These are phyloP conservation scores for Alternaria conjuncta DNA, from an alignment of 2,329 filamentous ascomycete species.

Conservation along the genomic window DNA sequence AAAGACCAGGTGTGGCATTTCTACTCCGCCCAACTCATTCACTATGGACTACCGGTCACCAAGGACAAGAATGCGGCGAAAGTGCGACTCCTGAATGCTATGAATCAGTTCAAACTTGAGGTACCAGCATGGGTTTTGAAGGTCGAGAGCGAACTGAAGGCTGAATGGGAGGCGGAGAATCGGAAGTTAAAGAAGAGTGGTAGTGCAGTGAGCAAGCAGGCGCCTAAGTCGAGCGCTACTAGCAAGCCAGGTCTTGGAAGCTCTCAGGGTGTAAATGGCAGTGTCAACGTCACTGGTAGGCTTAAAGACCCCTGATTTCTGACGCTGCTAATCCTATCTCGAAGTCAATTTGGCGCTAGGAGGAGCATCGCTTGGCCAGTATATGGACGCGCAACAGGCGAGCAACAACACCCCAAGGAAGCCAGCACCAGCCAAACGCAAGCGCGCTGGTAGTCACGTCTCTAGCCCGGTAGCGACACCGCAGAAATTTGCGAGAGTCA, in stretches of 20 bases:
- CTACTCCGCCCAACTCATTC: conserved; percentile 68
- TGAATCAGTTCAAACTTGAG: conserved; percentile 56
- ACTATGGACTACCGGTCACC: conserved; percentile 65
- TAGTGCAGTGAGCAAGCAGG: neutral
- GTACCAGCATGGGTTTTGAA: conserved; percentile 58
- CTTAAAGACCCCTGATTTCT: neutral
- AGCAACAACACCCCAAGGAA: neutral
- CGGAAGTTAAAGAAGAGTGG: conserved; percentile 53
- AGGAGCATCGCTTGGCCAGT: neutral
- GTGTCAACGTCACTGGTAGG: conserved; percentile 22
- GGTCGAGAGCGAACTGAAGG: conserved; percentile 63
- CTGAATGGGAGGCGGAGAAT: conserved; percentile 61
- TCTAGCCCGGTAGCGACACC: neutral
- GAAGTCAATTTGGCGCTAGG: conserved; percentile 12
- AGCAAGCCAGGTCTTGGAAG: neutral
- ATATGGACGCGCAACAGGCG: neutral
- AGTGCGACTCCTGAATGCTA: conserved; percentile 64
- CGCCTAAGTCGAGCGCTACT: neutral
- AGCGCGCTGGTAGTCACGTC: neutral
- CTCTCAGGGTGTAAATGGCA: neutral
- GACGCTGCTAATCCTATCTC: neutral
- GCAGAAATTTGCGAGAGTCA: conserved; percentile 8
- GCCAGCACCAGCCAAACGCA: conserved; percentile 5
- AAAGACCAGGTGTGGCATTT: conserved; percentile 65
- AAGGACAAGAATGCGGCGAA: conserved; percentile 66